Conservation (phyloP, 352 stramenopile species). For the Pythium dissimile region DNA sequence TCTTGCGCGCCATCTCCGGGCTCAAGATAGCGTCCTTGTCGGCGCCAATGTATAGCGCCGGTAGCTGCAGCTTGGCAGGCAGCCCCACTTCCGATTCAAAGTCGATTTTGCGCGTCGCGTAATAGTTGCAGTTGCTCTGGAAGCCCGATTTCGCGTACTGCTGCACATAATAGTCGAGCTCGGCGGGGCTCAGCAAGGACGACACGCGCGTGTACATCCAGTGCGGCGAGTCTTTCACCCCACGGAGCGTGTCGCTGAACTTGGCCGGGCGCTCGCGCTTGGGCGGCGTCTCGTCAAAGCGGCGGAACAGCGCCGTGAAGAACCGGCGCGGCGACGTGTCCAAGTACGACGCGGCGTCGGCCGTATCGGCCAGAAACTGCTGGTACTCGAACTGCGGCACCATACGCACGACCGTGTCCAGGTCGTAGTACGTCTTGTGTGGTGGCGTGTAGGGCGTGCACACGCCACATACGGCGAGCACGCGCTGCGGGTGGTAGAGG, state of each 20-base stretch:
- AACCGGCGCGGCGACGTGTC: constrained; percentile 41
- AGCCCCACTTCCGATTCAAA: constrained; percentile 44
- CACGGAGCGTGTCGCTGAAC: constrained; percentile 30
- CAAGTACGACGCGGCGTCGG: constrained; percentile 34
- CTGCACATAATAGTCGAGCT: constrained; percentile 61
- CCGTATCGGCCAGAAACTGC: constrained; percentile 43
- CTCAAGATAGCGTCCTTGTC: constrained; percentile 50
- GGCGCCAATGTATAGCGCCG: constrained; percentile 60
- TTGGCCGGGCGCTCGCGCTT: constrained; percentile 13
- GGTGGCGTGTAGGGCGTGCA: constrained; percentile 68
- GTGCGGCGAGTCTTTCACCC: constrained; percentile 28
- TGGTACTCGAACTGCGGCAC: constrained; percentile 67
- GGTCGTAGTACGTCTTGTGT: constrained; percentile 28
- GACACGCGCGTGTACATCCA: constrained; percentile 36
- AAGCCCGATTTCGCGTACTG: constrained; percentile 56
- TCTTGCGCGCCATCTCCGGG: constrained; percentile 52
- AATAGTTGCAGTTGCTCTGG: constrained; percentile 53
- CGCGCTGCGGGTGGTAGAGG: constrained; percentile 57
- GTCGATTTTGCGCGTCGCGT: constrained; percentile 54
- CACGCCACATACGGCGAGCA: constrained; percentile 50
- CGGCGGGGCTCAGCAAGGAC: constrained; percentile 41
- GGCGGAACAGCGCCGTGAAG: constrained; percentile 49
- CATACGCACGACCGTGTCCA: constrained; percentile 43
- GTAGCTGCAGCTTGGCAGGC: constrained; percentile 33
- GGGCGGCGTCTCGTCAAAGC: constrained; percentile 31